Conservation (phyloP, 768 basidiomycete genomes). For the Leccinum subgranulosum region DNA sequence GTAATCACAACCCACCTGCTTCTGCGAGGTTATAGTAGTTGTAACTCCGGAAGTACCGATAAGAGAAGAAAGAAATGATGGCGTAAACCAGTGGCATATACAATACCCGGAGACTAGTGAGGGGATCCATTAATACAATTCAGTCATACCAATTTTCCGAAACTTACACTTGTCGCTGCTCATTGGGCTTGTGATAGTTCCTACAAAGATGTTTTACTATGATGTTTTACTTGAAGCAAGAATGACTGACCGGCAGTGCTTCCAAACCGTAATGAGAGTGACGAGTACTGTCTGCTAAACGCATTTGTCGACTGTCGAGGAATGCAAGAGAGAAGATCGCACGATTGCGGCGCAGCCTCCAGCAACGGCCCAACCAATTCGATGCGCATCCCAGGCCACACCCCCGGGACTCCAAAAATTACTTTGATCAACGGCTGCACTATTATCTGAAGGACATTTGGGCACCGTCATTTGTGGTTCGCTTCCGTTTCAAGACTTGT, state of each 20-base stretch:
- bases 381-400: slow-evolving; percentile 57
- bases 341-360: slow-evolving; percentile 59
- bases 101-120: slow-evolving; percentile 63
- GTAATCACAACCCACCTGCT: slow-evolving; percentile 36
- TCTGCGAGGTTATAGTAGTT: slow-evolving; percentile 58
- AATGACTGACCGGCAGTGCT: slow-evolving; percentile 59
- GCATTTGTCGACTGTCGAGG: neutral
- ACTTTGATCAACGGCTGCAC: slow-evolving; percentile 49
- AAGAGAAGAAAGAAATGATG: slow-evolving; percentile 82
- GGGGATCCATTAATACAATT: neutral
- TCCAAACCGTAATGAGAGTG: slow-evolving; percentile 49
- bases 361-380: slow-evolving; percentile 73
- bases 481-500: neutral
- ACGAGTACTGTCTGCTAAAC: slow-evolving; percentile 55
- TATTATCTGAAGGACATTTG: slow-evolving; percentile 53
- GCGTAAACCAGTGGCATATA: slow-evolving; percentile 85
- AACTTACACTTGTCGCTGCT: slow-evolving; percentile 79
- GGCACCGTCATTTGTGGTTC: slow-evolving; percentile 17
- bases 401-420: slow-evolving; percentile 57
- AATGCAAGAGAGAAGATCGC: slow-evolving; percentile 20
- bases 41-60: slow-evolving; percentile 78
- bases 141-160: neutral
- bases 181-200: slow-evolving; percentile 64
- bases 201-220: slow-evolving; percentile 35
- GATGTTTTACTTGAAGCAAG: neutral